phyloP scores from a whole-genome alignment of 2,329 filamentous ascomycete genomes.

The Clonostachys chloroleuca region DNA sequence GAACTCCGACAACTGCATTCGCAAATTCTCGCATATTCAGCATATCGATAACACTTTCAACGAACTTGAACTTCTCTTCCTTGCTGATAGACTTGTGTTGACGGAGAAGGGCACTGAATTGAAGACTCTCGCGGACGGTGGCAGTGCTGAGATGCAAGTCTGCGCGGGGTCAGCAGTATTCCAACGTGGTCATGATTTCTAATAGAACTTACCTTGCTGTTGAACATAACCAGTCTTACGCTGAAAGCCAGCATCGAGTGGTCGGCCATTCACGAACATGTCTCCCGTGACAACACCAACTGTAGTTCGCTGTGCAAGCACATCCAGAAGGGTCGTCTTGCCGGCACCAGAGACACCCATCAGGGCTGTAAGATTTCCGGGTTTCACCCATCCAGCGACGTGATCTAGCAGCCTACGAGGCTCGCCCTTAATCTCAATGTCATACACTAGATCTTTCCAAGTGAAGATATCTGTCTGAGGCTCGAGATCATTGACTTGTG shows the following conservation, averaged over 20 bases:
- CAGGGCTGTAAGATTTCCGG: constrained; percentile 78
- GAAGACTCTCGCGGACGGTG: constrained; percentile 49
- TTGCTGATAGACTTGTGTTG: constrained; percentile 49
- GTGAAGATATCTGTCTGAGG: constrained; percentile 62
- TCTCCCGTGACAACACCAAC: constrained; percentile 62
- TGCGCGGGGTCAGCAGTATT: constrained; percentile 8
- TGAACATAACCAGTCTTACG: constrained; percentile 65
- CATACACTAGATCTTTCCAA: constrained; percentile 58
- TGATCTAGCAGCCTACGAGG: constrained; percentile 70
- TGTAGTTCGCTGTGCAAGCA: constrained; percentile 42
- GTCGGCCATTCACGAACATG: constrained; percentile 60
- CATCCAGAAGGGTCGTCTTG: constrained; percentile 37
- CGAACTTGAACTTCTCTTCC: constrained; percentile 55
- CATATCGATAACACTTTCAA: constrained; percentile 62
- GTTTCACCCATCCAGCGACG: constrained; percentile 85
- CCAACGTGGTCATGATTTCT: not conserved
- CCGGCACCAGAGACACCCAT: constrained; percentile 55
- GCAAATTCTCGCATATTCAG: constrained; percentile 64
- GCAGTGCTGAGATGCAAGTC: constrained; percentile 52
- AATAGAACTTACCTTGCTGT: constrained; percentile 44
- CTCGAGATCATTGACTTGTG: constrained; percentile 22
- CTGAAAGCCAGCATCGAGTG: constrained; percentile 53
- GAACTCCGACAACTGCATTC: constrained; percentile 59
- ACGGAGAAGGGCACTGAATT: constrained; percentile 52
- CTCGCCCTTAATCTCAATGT: constrained; percentile 69